phyloP scores from a whole-genome alignment of 73 alveolate species.

The Loxodes magnus region DNA sequence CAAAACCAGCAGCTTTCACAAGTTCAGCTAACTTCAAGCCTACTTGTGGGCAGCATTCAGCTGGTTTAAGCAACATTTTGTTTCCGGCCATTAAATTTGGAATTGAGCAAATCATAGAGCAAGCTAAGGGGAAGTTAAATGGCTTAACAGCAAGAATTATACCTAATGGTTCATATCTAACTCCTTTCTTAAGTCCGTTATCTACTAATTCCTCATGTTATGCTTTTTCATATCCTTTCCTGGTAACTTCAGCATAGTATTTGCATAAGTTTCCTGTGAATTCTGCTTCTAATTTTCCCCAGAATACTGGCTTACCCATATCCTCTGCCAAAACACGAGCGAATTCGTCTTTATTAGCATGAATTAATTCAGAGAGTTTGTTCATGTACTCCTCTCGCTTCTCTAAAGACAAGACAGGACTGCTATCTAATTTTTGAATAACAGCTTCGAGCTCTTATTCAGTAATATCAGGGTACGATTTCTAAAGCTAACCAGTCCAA shows the following conservation, averaged over 20 bases:
- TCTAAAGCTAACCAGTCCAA: too few species aligned
- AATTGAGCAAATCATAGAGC: conserved; percentile 44
- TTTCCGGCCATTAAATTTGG: conserved; percentile 64
- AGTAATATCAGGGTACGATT: too few species aligned
- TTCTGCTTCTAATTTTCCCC: conserved; percentile 42
- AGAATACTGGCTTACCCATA: conserved; percentile 66
- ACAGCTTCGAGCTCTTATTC: too few species aligned
- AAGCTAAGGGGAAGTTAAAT: conserved; percentile 75
- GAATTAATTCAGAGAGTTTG: conserved; percentile 13
- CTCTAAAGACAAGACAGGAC: too few species aligned
- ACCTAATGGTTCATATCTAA: conserved; percentile 54
- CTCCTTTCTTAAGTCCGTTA: conserved; percentile 26
- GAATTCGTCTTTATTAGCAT: conserved; percentile 16
- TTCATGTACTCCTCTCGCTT: conserved; percentile 20
- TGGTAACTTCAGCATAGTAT: conserved; percentile 35
- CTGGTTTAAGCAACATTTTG: conserved; percentile 52
- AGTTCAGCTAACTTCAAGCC: conserved; percentile 35
- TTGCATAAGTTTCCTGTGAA: conserved; percentile 34
- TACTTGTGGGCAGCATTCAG: conserved; percentile 40
- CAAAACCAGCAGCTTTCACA: conserved; percentile 41
- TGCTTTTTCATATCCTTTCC: conserved; percentile 16
- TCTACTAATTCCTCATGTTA: conserved; percentile 36
- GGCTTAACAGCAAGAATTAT: conserved; percentile 48
- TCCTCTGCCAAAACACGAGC: conserved; percentile 55
- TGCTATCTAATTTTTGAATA: too few species aligned